Conservation (phyloP, 495 filamentous ascomycete species). For the Cudoniella acicularis region DNA sequence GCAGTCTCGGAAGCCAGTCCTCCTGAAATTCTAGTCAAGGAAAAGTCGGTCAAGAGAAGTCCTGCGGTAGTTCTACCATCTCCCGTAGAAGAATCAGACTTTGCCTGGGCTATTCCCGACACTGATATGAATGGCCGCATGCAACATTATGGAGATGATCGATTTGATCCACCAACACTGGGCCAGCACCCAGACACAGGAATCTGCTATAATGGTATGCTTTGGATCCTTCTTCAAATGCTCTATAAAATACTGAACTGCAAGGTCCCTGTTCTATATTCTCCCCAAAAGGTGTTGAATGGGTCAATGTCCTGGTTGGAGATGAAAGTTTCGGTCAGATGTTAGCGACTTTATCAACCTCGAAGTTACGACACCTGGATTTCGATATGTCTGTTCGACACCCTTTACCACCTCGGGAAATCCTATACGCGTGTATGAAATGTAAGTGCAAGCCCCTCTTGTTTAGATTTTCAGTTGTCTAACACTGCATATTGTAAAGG, state of each 20-base stretch:
- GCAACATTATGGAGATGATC: not conserved
- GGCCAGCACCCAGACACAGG: not conserved
- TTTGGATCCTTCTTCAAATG: not conserved
- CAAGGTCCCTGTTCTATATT: slow-evolving; percentile 4
- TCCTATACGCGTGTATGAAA: not conserved
- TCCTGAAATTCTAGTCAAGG: not conserved
- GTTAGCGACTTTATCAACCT: not conserved
- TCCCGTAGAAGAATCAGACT: not conserved
- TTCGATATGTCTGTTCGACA: not conserved
- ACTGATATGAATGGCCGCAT: not conserved
- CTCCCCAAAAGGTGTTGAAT: slow-evolving; percentile 1
- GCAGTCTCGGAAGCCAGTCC: not conserved
- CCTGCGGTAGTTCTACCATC: not conserved
- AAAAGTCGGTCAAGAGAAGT: not conserved
- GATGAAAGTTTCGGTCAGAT: slow-evolving; percentile 2
- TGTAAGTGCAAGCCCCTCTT: not conserved
- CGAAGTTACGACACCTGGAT: not conserved
- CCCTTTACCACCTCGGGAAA: not conserved
- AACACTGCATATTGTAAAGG: not conserved
- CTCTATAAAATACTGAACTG: not conserved
- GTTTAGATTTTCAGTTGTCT: not conserved
- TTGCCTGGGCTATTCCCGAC: not conserved
- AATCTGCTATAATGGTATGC: not conserved
- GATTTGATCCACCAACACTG: not conserved
- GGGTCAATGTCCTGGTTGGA: slow-evolving; percentile 3